A percentile compares a stretch with the other conserved stretches of the same genome.
These are phyloP conservation scores for Hemerocallis citrina DNA, from an alignment of 106 monocot genomes.

Conservation along the genomic window DNA sequence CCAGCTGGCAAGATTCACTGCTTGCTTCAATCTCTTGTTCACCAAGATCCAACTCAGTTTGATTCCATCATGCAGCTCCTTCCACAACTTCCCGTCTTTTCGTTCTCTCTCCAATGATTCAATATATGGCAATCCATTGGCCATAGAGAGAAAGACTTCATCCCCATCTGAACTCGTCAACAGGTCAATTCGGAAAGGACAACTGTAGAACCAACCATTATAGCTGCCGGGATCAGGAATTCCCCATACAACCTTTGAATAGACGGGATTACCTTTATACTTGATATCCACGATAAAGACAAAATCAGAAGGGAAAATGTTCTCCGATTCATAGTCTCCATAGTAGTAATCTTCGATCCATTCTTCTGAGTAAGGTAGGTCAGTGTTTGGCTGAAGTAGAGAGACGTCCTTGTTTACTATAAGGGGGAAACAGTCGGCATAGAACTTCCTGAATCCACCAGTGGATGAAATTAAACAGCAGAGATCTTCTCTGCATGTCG, in stretches of 20 bases:
- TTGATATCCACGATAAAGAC: constrained; percentile 34
- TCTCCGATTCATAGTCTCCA: constrained; percentile 28
- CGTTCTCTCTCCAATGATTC: constrained; percentile 35
- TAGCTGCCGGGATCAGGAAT: constrained; percentile 31
- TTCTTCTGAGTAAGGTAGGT: constrained; percentile 19
- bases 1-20: constrained; percentile 49
- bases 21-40: constrained; percentile 33
- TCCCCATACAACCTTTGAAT: constrained; percentile 39
- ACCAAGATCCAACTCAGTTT: constrained; percentile 48
- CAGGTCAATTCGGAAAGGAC: constrained; percentile 36
- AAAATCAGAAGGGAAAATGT: constrained; percentile 33
- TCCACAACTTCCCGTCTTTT: constrained; percentile 45
- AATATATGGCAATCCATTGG: constrained; percentile 28
- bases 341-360: constrained; percentile 38
- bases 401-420: constrained; percentile 39
- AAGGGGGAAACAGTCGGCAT: constrained; percentile 41
- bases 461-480: constrained; percentile 30
- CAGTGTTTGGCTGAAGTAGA: constrained; percentile 3
- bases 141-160: constrained; percentile 16
- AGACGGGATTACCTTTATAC: constrained; percentile 32
- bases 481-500: constrained; percentile 34
- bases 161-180: constrained; percentile 16
- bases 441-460: constrained; percentile 51
- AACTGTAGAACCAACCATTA: constrained; percentile 44
- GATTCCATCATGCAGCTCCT: constrained; percentile 28